Evolutionary conservation across 129 eudicot species (phyloP), one percentile per base, ranked within the genome.

Genomic region (Flaveria brownii): DNA sequence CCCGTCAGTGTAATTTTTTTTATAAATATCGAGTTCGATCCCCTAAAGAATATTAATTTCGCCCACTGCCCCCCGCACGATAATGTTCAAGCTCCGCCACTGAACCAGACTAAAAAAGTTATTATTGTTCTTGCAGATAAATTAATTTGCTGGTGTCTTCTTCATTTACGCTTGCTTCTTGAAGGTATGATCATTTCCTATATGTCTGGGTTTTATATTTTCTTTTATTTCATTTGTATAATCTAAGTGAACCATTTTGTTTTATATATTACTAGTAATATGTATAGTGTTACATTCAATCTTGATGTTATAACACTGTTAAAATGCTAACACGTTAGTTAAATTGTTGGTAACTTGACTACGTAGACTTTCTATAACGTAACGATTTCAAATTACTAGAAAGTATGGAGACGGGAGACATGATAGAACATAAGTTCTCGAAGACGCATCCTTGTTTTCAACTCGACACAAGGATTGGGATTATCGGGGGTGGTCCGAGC

Each of bases 401-500:
- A 20, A 42, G 57, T 47, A 85, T 85, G 92, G 85, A 83, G 25
- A 42, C 23, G 5, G 78, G 76, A 22, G 54, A 64, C 55, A 26
- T 78, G 9, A 51, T 87, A 45, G 89, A 87, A 50, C 86, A 85
- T 67, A 73, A 73, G 54, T 87, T 87, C 71, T 73, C 80, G 1
- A 87, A 87, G 81, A 67, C 74, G 65, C 89, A 87, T 75, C 89
- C 92, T 28, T 74, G 87, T 62, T 87, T 82, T 75, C 85, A 70
- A 47, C 68, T 77, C 15, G 39, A 81, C 13, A 77, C 87, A 30
- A 80, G 87, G 82, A 85, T 87, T 18, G 92, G 84, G 63, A 83
- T 87, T 42, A 79, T 87, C 12, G 92, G 92, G 54, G 92, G 82
- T 28, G 92, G 92, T 10, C 87, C 92, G 1, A 85, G 87, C 71